Evolutionary conservation across 1,139 yeast genomes (phyloP).

Genomic region (Scheffersomyces quercinus): DNA sequence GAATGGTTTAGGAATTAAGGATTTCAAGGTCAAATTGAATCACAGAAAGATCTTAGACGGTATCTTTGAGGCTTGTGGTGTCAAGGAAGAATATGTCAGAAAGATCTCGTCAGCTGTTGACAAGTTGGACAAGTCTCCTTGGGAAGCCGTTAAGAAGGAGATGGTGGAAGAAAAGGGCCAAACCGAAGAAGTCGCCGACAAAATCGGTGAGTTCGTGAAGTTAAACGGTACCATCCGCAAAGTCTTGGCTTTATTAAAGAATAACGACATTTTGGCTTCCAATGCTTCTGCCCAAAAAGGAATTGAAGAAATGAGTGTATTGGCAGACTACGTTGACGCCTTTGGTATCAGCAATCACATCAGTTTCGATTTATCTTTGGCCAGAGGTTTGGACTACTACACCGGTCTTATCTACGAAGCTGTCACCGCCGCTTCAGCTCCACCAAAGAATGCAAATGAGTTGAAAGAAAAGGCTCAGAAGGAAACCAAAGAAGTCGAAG

Average conservation of each 20-base stretch:
- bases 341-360: constrained; percentile 64
- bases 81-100: constrained; percentile 88
- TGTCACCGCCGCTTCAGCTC: constrained; percentile 91
- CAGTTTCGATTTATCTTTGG: constrained; percentile 89
- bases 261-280: constrained; percentile 56
- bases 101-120: constrained; percentile 94
- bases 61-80: constrained; percentile 93
- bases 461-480: constrained; percentile 55
- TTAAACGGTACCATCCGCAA: constrained; percentile 76
- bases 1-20: constrained; percentile 76
- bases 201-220: constrained; percentile 87
- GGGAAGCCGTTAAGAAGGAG: constrained; percentile 92
- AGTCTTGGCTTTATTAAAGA: constrained; percentile 55
- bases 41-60: constrained; percentile 97
- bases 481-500: constrained; percentile 62
- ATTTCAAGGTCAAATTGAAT: constrained; percentile 87
- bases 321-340: constrained; percentile 79
- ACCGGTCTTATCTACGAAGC: constrained; percentile 97
- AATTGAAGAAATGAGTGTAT: constrained; percentile 71
- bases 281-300: constrained; percentile 80
- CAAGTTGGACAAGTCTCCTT: constrained; percentile 90
- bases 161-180: constrained; percentile 90
- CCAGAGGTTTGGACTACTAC: constrained; percentile 96
- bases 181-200: constrained; percentile 87
- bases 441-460: constrained; percentile 77